Evolutionary conservation across 73 alveolate species (phyloP).

Genomic region (Vitrella brassicaformis): DNA sequence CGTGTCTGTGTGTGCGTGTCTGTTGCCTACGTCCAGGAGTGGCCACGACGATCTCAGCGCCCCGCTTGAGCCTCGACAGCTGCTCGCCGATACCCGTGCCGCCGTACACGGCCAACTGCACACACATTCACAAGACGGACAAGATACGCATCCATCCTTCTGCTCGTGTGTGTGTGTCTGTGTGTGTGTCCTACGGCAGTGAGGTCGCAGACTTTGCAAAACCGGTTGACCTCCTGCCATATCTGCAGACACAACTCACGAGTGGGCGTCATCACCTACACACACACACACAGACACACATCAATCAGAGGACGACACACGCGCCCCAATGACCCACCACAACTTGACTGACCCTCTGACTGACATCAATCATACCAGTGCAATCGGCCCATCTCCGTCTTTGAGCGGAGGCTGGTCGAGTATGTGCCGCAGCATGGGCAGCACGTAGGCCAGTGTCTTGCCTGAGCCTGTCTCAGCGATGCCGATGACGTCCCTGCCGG

Average conservation of each 20-base stretch:
- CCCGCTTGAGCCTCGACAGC: conserved; percentile 46
- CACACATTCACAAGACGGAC: too few relatives aligned
- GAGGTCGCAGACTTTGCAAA: conserved; percentile 42
- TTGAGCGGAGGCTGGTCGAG: conserved; percentile 54
- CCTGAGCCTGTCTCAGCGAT: conserved; percentile 88
- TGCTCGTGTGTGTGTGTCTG: too few relatives aligned
- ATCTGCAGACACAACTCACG: conserved; percentile 74
- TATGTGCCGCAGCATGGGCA: conserved; percentile 76
- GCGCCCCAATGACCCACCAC: too few relatives aligned
- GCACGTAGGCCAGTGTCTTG: conserved; percentile 73
- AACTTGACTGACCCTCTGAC: too few relatives aligned
- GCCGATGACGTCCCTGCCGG: conserved; percentile 82
- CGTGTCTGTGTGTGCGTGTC: too few relatives aligned
- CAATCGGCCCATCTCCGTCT: conserved; percentile 83
- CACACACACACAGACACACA: too few relatives aligned
- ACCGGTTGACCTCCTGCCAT: conserved; percentile 36
- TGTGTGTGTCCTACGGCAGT: conserved; percentile 55
- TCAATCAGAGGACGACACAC: too few relatives aligned
- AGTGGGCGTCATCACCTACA: conserved; percentile 87
- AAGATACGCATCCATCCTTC: too few relatives aligned
- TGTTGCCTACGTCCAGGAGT: conserved; percentile 90
- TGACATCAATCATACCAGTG: too few relatives aligned
- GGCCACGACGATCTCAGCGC: conserved; percentile 83
- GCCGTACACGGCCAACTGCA: conserved; percentile 46
- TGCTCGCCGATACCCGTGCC: conserved; percentile 69